Evolutionary conservation across 257 asterid genomes (phyloP).

Genomic region (Buddleja alternifolia): DNA sequence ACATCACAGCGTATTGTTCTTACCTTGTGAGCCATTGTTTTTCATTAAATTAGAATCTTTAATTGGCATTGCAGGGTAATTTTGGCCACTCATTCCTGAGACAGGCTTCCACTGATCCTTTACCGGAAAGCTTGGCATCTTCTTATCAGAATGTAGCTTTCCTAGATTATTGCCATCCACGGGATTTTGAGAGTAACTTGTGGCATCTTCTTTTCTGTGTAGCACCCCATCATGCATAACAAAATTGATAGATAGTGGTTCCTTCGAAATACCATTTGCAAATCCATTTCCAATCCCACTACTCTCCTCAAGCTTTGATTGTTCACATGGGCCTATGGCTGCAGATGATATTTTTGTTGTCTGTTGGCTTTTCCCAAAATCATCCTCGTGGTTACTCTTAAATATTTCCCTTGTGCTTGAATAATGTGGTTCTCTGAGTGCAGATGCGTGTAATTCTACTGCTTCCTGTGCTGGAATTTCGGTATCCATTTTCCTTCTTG

Average conservation of each 20-base stretch:
- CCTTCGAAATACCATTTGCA: constrained; percentile 46
- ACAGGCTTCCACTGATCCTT: constrained; percentile 86
- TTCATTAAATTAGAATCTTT: constrained; percentile 50
- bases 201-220: constrained; percentile 53
- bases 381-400: constrained; percentile 49
- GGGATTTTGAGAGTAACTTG: constrained; percentile 46
- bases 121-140: constrained; percentile 47
- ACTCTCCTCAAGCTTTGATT: constrained; percentile 51
- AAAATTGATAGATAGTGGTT: constrained; percentile 44
- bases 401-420: constrained; percentile 45
- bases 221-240: constrained; percentile 46
- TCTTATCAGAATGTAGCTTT: constrained; percentile 50
- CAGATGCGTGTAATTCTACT: constrained; percentile 57
- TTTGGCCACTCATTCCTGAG: constrained; percentile 60
- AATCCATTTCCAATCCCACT: constrained; percentile 55
- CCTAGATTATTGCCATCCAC: constrained; percentile 48
- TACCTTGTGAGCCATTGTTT: constrained; percentile 53
- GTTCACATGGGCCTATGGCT: constrained; percentile 48
- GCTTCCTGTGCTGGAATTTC: constrained; percentile 55
- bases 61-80: constrained; percentile 42
- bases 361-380: constrained; percentile 49
- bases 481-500: constrained; percentile 53
- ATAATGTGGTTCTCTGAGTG: constrained; percentile 54
- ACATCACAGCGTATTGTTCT: constrained; percentile 17
- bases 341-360: constrained; percentile 48